Conservation (phyloP, 306 rosid species). For the Morella rubra region DNA sequence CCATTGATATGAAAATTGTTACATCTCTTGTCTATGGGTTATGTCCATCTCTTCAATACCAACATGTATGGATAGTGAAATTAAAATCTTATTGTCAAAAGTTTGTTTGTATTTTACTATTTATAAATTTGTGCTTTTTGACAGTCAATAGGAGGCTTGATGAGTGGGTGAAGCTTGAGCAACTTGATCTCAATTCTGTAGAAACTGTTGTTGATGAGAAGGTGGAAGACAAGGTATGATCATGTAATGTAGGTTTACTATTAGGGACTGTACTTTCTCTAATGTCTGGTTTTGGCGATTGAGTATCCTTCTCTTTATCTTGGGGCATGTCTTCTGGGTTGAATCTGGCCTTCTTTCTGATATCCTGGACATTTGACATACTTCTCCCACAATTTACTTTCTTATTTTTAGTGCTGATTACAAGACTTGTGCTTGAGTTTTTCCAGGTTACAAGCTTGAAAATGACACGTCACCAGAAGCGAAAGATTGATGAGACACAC, state of each 20-base stretch:
- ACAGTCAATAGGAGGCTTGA: conserved; percentile 98
- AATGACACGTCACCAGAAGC: conserved; percentile 99
- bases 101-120: not conserved
- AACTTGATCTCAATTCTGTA: conserved; percentile 92
- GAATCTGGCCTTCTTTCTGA: not conserved
- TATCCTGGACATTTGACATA: not conserved
- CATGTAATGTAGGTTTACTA: not conserved
- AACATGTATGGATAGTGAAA: not conserved
- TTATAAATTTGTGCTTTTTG: conserved; percentile 4
- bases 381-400: not conserved
- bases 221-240: conserved; percentile 91
- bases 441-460: conserved; percentile 89
- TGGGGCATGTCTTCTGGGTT: not conserved
- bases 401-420: not conserved
- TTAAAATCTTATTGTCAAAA: not conserved
- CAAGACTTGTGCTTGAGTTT: conserved; percentile 15
- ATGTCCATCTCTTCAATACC: conserved; percentile 6
- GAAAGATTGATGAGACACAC: conserved; percentile 97
- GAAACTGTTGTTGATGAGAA: conserved; percentile 98
- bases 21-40: not conserved
- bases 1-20: not conserved
- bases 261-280: not conserved
- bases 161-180: conserved; percentile 99
- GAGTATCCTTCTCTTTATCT: not conserved
- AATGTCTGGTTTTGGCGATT: not conserved